Evolutionary conservation across 108 stramenopile genomes (phyloP), one percentile per base, ranked within the genome.

Genomic region (Pseudonitzschia multiseries): DNA sequence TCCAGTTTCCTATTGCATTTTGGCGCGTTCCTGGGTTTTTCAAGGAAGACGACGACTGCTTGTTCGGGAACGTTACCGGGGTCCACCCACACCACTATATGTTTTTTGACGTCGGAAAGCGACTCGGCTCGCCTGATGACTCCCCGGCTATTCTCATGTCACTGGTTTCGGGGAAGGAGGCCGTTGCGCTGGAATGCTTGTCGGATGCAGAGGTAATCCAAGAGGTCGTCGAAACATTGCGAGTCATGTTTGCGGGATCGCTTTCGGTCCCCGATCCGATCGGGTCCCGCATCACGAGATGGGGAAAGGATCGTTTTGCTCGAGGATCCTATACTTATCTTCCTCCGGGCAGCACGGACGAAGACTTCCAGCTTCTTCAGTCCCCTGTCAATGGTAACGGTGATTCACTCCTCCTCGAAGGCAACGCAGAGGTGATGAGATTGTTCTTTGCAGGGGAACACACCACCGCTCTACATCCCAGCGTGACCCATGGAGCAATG

Each of bases 381-480:
- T 79, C 79, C 2, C 87, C 87, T 10, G 52, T 82, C 24, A 85
- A 85, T 73, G 81, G 63, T 2, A 81, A 85, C 54, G 84, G 84
- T 41, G 87, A 88, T 52, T 80, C 83, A n/a, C 33, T 88, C 13
- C 42, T 75, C 0, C 61, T 85, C 15, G 83, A 80, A 52, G 73
- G 75, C 18, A 31, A 31, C 32, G 31, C 48, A 20, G 82, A 84
- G 41, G 84, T 75, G 2, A 88, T 88, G 87, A 50, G 87, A 27
- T 54, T 90, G 24, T 86, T 91, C 63, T 95, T 90, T 74, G 89
- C 89, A 27, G 94, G 94, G 8, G 94, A 95, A 72, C 89, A 88
- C 54, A 95, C 94, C 4, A 89, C 89, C 13, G 75, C 80, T 4
- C 74, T 83, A 18, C 89, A 93, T 76, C 94, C 94, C 18, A 81